Conservation (phyloP, 805 yeast genomes). For the Vanderwaltozyma yarrowii region DNA sequence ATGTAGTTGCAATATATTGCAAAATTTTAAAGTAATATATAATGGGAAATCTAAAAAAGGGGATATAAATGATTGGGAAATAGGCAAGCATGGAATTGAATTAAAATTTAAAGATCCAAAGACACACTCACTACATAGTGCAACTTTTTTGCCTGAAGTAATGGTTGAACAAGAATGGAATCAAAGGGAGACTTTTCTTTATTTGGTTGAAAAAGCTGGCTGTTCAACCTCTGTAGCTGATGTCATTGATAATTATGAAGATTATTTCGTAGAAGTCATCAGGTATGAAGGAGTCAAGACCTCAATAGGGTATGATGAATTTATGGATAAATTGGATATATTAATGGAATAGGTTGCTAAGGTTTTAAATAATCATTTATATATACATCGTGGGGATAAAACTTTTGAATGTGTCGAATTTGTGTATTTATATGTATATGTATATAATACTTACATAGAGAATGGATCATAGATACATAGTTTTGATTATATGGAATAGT, state of each 20-base stretch:
- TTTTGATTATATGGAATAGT: no score
- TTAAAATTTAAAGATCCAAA: constrained; percentile 37
- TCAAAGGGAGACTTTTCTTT: constrained; percentile 49
- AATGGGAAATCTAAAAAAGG: constrained; percentile 36
- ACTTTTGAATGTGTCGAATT: no score
- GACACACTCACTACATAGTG: constrained; percentile 36
- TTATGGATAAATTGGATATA: constrained; percentile 9
- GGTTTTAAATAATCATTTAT: no score
- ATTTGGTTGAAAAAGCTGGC: constrained; percentile 70
- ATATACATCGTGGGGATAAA: no score
- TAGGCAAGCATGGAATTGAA: constrained; percentile 77
- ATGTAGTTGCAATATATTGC: constrained; percentile 26
- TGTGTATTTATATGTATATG: no score
- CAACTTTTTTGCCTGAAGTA: constrained; percentile 87
- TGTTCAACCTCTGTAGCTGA: constrained; percentile 15
- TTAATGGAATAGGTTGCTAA: neutral
- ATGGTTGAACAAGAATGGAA: constrained; percentile 83
- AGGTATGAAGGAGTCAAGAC: constrained; percentile 49
- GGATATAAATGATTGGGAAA: constrained; percentile 59
- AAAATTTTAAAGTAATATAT: constrained; percentile 31
- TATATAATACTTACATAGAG: no score
- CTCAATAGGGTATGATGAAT: constrained; percentile 34
- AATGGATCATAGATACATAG: no score
- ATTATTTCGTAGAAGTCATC: constrained; percentile 33
- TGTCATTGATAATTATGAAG: constrained; percentile 26